phyloP scores from a whole-genome alignment of 2,329 filamentous ascomycete genomes.

The Pestalotiopsis sp. region DNA sequence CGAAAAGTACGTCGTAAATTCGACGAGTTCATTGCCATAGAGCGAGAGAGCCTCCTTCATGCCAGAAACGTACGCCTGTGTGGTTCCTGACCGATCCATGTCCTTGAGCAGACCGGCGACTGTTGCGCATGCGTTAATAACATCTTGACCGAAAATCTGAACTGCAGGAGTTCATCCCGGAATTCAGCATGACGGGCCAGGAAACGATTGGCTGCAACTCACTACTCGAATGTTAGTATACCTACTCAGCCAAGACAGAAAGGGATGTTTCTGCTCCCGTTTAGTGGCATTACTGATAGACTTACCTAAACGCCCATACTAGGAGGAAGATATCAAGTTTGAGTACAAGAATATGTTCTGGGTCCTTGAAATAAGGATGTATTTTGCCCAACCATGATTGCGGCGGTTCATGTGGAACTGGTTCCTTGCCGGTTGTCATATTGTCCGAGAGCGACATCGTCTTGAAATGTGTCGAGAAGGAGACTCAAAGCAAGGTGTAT shows the following conservation, averaged over 20 bases:
- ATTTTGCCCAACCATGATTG: constrained; percentile 31
- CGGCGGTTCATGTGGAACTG: neutral
- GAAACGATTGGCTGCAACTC: neutral
- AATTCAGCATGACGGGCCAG: too few relatives aligned
- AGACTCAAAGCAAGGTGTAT: too few relatives aligned
- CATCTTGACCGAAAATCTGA: neutral
- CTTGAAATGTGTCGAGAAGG: too few relatives aligned
- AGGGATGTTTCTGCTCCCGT: too few relatives aligned
- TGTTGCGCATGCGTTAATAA: neutral
- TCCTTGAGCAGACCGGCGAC: constrained; percentile 39
- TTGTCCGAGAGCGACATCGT: neutral
- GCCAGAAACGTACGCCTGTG: constrained; percentile 34
- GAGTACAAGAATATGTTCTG: constrained; percentile 29
- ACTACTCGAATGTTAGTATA: neutral
- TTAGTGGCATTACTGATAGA: neutral
- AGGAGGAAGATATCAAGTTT: constrained; percentile 32
- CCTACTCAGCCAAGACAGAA: neutral
- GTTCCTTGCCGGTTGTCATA: neutral
- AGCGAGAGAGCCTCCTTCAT: constrained; percentile 25
- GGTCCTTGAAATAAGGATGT: constrained; percentile 33
- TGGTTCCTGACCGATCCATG: constrained; percentile 40
- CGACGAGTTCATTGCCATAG: constrained; percentile 30
- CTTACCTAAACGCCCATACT: constrained; percentile 34
- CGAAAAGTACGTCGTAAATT: constrained; percentile 6
- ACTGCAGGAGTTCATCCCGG: neutral